phyloP scores from a whole-genome alignment of 2,329 filamentous ascomycete species.

The Blastomyces emzantsi region DNA sequence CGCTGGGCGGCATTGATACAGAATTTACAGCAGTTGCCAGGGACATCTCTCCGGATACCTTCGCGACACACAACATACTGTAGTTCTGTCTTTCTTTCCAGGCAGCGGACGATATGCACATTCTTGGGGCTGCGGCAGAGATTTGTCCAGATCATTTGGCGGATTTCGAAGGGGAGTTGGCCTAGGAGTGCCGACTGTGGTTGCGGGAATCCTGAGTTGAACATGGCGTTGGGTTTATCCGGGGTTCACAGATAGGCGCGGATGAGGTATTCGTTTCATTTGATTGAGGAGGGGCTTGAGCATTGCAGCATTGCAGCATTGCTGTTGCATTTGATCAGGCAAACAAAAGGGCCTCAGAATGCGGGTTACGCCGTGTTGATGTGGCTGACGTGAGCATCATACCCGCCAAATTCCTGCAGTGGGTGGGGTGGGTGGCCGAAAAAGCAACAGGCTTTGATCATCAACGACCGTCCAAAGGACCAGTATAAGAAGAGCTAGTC shows the following conservation, averaged over 20 bases:
- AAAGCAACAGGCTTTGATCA: no score
- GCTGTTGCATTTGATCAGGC: no score
- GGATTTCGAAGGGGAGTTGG: background rate
- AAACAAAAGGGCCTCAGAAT: no score
- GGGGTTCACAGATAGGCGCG: no score
- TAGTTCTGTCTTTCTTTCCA: background rate
- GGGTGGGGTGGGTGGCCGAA: no score
- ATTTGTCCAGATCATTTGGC: background rate
- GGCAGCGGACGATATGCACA: background rate
- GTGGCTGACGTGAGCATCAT: no score
- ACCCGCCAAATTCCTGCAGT: no score
- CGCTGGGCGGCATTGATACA: background rate
- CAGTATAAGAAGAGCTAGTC: no score
- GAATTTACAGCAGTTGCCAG: background rate
- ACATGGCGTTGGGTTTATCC: background rate
- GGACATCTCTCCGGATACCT: background rate
- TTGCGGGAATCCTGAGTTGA: background rate
- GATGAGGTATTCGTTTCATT: background rate
- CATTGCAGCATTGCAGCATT: no score
- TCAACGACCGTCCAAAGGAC: no score
- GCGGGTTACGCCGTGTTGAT: no score
- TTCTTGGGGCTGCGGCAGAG: background rate
- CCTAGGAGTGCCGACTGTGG: background rate
- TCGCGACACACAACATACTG: background rate
- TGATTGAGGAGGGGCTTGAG: no score